A percentile compares a stretch with the other conserved stretches of the same genome.
Evolutionary conservation across 2,329 filamentous ascomycete genomes (phyloP).

Genomic region (Calonectria honghensis): DNA sequence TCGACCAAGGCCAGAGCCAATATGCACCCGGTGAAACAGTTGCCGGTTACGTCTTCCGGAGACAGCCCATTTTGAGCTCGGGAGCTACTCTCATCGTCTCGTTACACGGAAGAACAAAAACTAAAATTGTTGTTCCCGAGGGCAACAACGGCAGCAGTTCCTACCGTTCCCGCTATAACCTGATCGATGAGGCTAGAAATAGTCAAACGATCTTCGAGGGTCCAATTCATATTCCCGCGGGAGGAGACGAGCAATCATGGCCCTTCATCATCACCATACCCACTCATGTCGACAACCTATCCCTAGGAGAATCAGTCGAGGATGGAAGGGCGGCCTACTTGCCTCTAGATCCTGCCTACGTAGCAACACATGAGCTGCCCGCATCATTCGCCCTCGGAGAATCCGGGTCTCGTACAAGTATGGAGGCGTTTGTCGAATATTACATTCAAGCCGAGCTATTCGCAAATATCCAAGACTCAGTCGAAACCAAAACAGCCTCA

Average conservation of each 20-base stretch:
- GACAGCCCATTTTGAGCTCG: conserved; percentile 45
- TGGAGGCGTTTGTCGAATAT: conserved; percentile 56
- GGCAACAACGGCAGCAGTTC: conserved; percentile 37
- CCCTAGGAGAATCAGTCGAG: not conserved
- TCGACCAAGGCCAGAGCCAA: conserved; percentile 2
- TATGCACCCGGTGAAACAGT: conserved; percentile 54
- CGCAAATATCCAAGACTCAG: conserved; percentile 14
- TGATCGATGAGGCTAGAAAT: conserved; percentile 41
- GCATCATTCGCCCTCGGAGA: conserved; percentile 23
- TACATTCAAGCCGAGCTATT: conserved; percentile 56
- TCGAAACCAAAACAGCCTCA: conserved; percentile 35
- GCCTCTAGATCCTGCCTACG: not conserved
- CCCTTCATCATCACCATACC: conserved; percentile 57
- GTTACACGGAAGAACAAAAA: conserved; percentile 54
- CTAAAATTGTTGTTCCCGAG: conserved; percentile 48
- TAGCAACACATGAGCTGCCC: conserved; percentile 24
- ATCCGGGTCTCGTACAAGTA: not conserved
- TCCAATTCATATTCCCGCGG: conserved; percentile 51
- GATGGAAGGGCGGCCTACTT: conserved; percentile 11
- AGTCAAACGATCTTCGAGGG: conserved; percentile 48
- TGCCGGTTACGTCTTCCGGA: conserved; percentile 52
- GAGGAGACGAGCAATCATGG: conserved; percentile 47
- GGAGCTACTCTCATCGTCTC: conserved; percentile 48
- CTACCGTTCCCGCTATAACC: conserved; percentile 52
- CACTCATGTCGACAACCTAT: conserved; percentile 30